A percentile compares a stretch with the other conserved stretches of the same genome.
These are phyloP conservation scores for Cinchona pubescens DNA, from an alignment of 257 asterid genomes.

Conservation along the genomic window DNA sequence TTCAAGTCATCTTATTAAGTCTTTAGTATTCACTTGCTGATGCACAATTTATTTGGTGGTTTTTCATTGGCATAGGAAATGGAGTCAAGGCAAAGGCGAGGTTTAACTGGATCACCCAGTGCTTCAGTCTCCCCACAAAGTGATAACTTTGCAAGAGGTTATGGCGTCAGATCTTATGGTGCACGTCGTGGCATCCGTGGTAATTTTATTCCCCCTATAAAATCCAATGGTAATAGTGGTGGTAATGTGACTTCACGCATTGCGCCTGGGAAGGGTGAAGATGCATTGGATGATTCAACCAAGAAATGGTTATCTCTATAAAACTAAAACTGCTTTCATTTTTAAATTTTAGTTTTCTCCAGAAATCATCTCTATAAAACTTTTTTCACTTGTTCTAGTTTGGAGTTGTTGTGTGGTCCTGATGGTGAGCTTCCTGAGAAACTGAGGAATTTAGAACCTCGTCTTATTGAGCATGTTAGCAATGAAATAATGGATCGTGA, in stretches of 20 bases:
- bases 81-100: conserved; percentile 83
- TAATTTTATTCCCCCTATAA: conserved; percentile 88
- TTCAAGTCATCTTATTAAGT: neutral
- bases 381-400: conserved; percentile 38
- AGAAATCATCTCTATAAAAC: neutral
- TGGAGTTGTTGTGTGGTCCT: conserved; percentile 89
- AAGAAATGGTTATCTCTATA: conserved; percentile 60
- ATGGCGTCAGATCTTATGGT: conserved; percentile 70
- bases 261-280: conserved; percentile 83
- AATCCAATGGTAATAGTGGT: conserved; percentile 58
- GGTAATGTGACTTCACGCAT: conserved; percentile 65
- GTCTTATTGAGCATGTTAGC: conserved; percentile 92
- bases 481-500: conserved; percentile 98
- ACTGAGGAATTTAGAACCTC: conserved; percentile 90
- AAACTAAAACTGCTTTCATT: neutral
- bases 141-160: conserved; percentile 60
- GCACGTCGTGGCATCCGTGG: conserved; percentile 93
- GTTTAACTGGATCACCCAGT: conserved; percentile 70
- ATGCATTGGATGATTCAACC: conserved; percentile 79
- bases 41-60: conserved; percentile 4
- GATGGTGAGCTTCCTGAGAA: conserved; percentile 99
- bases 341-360: neutral
- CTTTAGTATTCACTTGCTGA: neutral
- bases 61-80: conserved; percentile 58
- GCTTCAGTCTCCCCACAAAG: conserved; percentile 74